Conservation (phyloP, 768 basidiomycete genomes). For the Clathrus columnatus region DNA sequence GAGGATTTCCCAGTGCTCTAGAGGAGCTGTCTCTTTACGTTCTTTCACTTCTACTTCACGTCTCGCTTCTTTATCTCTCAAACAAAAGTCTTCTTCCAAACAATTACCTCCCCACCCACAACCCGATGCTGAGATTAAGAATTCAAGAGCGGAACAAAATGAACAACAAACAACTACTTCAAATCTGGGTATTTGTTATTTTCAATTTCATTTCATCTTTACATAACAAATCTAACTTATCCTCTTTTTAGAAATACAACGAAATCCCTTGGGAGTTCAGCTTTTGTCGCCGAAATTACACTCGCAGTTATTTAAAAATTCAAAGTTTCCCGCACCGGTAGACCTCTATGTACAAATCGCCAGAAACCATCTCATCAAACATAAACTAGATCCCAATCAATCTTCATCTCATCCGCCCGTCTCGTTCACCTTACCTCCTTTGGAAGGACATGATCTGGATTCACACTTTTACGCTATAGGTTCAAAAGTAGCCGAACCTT, state of each 20-base stretch:
- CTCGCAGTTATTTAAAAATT: constrained; percentile 69
- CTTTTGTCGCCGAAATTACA: constrained; percentile 78
- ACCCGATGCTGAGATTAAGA: not conserved
- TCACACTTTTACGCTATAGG: constrained; percentile 89
- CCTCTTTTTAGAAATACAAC: constrained; percentile 38
- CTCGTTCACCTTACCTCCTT: constrained; percentile 69
- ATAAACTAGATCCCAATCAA: constrained; percentile 71
- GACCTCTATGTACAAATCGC: constrained; percentile 63
- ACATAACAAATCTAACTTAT: not conserved
- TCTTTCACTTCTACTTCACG: constrained; percentile 2
- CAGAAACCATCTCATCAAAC: constrained; percentile 67
- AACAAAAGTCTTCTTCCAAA: not conserved
- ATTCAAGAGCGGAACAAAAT: not conserved
- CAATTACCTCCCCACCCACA: not conserved
- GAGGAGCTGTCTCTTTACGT: constrained; percentile 1
- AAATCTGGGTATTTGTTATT: not conserved
- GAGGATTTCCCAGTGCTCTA: not conserved
- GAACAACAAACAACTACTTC: not conserved
- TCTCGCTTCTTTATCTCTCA: not conserved
- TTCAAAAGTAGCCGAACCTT: constrained; percentile 58
- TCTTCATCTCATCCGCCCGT: constrained; percentile 76
- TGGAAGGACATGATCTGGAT: constrained; percentile 74
- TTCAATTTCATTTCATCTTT: not conserved
- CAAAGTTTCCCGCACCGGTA: constrained; percentile 54
- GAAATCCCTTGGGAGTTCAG: constrained; percentile 91